A percentile compares a stretch with the other conserved stretches of the same genome.
Conservation (phyloP, 495 filamentous ascomycete genomes). For the Cercophora newfieldiana region DNA sequence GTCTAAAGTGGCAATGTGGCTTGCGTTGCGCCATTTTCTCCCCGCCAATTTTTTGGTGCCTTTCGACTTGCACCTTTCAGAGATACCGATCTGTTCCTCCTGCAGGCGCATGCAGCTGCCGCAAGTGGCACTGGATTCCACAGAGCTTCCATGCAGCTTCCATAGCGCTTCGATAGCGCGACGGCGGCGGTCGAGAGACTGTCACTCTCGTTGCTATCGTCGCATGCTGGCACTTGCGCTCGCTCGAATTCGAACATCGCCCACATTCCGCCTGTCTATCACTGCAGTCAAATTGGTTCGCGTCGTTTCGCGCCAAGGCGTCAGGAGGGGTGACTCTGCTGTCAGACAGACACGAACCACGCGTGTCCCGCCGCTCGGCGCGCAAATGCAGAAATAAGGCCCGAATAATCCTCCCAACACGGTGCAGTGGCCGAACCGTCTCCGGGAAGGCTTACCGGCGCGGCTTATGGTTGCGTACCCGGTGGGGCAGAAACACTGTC, state of each 20-base stretch:
- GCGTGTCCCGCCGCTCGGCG: neutral
- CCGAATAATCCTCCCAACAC: neutral
- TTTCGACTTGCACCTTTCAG: neutral
- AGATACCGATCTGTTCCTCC: neutral
- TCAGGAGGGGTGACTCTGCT: neutral
- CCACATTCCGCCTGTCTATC: neutral
- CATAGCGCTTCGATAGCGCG: neutral
- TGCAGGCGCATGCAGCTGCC: neutral
- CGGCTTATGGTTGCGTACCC: neutral
- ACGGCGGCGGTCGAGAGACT: neutral
- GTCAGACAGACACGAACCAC: neutral
- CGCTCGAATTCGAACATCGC: too few relatives aligned
- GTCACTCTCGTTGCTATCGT: neutral
- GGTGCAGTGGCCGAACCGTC: neutral
- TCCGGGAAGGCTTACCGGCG: neutral
- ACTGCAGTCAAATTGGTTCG: neutral
- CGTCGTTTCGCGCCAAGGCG: neutral
- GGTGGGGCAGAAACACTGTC: neutral
- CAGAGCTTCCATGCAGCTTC: constrained; percentile 9
- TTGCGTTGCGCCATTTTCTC: constrained; percentile 9
- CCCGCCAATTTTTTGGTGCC: neutral
- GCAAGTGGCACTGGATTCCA: neutral
- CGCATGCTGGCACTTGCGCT: neutral
- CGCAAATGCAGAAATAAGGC: neutral
- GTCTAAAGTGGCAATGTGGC: neutral